Conservation (phyloP, 2,329 filamentous ascomycete genomes). For the Sporothrix protearum region DNA sequence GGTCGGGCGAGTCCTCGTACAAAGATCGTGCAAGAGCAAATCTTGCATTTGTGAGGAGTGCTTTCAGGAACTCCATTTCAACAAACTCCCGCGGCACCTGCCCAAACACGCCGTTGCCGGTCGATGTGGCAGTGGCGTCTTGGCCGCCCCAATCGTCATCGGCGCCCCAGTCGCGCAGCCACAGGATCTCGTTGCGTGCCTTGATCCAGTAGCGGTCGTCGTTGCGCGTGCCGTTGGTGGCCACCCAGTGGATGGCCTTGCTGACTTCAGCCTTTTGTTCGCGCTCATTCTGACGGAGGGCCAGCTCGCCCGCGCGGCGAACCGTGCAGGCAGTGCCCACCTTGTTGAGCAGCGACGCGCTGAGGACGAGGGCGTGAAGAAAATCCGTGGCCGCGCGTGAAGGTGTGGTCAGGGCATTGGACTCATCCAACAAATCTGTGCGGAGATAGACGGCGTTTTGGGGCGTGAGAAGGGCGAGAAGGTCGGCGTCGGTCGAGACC, state of each 20-base stretch:
- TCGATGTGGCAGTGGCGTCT: background rate
- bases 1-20: conserved; percentile 51
- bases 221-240: conserved; percentile 49
- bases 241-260: conserved; percentile 55
- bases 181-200: conserved; percentile 62
- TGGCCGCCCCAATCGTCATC: conserved; percentile 39
- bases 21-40: conserved; percentile 62
- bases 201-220: conserved; percentile 63
- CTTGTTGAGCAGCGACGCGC: conserved; percentile 54
- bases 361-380: conserved; percentile 60
- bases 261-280: conserved; percentile 61
- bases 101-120: conserved; percentile 53
- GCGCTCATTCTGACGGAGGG: conserved; percentile 57
- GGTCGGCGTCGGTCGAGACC: conserved; percentile 29
- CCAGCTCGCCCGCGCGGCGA: conserved; percentile 58
- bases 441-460: conserved; percentile 47
- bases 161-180: conserved; percentile 70
- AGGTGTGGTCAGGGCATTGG: conserved; percentile 64
- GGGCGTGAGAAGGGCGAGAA: conserved; percentile 37
- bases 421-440: conserved; percentile 52
- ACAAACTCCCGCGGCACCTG: conserved; percentile 58
- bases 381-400: conserved; percentile 53
- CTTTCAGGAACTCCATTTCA: conserved; percentile 68
- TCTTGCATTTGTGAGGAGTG: conserved; percentile 57
- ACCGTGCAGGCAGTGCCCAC: conserved; percentile 50